These are phyloP conservation scores for Parmelia sp. DNA, from an alignment of 495 filamentous ascomycete species.

Conservation along the genomic window DNA sequence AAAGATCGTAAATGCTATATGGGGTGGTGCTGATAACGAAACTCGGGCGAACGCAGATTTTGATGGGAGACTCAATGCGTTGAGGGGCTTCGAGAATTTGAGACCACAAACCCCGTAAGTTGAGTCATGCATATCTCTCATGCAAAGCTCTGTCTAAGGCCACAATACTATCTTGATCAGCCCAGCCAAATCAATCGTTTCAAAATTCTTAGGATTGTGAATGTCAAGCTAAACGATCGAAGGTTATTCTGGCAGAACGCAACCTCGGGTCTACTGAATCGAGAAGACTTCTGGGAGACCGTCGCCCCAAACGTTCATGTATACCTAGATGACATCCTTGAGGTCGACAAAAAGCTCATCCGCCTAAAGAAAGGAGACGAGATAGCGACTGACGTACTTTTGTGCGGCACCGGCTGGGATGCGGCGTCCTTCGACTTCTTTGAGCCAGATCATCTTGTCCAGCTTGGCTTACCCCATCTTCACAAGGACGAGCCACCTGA, in stretches of 20 bases:
- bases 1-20: slow-evolving; percentile 28
- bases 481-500: slow-evolving; percentile 22
- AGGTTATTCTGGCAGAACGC: slow-evolving; percentile 40
- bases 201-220: background rate
- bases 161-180: background rate
- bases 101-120: slow-evolving; percentile 21
- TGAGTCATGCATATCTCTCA: background rate
- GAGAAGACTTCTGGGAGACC: slow-evolving; percentile 37
- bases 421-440: slow-evolving; percentile 20
- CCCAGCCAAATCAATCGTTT: background rate
- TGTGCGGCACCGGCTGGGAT: slow-evolving; percentile 40
- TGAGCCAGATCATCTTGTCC: slow-evolving; percentile 23
- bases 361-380: slow-evolving; percentile 27
- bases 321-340: slow-evolving; percentile 30
- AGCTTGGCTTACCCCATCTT: slow-evolving; percentile 31
- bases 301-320: slow-evolving; percentile 37
- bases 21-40: slow-evolving; percentile 22
- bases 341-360: slow-evolving; percentile 24
- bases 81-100: slow-evolving; percentile 20
- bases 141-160: background rate
- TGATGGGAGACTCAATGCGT: slow-evolving; percentile 17
- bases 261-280: slow-evolving; percentile 32
- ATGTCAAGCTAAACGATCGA: background rate
- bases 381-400: slow-evolving; percentile 33
- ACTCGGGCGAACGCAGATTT: slow-evolving; percentile 17